Conservation (phyloP, 805 yeast species). For the Myxozyma geophila region DNA sequence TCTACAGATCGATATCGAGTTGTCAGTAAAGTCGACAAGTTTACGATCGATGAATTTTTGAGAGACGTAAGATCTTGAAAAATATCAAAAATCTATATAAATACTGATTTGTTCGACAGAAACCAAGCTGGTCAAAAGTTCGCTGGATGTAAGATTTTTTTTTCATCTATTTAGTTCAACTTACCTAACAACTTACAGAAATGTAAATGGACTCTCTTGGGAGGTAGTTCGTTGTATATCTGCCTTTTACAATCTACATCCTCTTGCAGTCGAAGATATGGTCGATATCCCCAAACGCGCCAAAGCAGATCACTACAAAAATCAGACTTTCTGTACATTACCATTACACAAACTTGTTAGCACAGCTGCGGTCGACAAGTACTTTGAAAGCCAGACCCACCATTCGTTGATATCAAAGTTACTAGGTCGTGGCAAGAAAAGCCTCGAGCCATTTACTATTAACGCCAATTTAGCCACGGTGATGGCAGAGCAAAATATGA, state of each 20-base stretch:
- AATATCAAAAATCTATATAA: not conserved
- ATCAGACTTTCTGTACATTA: constrained; percentile 56
- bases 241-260: constrained; percentile 53
- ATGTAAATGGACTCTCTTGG: constrained; percentile 66
- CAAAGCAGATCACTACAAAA: constrained; percentile 58
- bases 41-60: constrained; percentile 34
- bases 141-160: constrained; percentile 34
- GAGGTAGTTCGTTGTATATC: constrained; percentile 58
- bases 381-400: constrained; percentile 15
- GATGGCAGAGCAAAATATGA: constrained; percentile 36
- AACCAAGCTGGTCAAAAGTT: constrained; percentile 35
- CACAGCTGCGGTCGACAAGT: constrained; percentile 29
- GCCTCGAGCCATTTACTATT: constrained; percentile 25
- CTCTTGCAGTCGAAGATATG: constrained; percentile 65
- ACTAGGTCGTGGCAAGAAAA: constrained; percentile 11
- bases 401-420: constrained; percentile 3
- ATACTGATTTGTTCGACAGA: not conserved
- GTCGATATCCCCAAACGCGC: constrained; percentile 66
- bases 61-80: constrained; percentile 11
- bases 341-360: constrained; percentile 57
- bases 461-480: constrained; percentile 21
- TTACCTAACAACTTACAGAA: constrained; percentile 55
- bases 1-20: constrained; percentile 49
- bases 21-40: constrained; percentile 49
- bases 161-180: constrained; percentile 47